phyloP scores from a whole-genome alignment of 805 yeast species.

The Candida anglica region DNA sequence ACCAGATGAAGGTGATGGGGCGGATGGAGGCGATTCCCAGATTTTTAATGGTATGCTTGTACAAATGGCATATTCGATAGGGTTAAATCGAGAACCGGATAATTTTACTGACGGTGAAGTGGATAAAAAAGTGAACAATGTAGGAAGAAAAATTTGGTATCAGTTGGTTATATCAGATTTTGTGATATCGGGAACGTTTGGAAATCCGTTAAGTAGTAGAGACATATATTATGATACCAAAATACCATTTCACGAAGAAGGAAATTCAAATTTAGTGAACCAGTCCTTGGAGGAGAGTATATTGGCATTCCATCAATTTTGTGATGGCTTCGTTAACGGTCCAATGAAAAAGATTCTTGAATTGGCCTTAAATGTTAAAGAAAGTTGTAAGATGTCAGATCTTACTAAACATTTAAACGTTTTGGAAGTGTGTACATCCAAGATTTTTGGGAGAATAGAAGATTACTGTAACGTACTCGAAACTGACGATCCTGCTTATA shows the following conservation, averaged over 20 bases:
- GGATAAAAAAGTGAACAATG: slow-evolving; percentile 26
- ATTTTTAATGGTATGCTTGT: slow-evolving; percentile 25
- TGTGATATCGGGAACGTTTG: slow-evolving; percentile 39
- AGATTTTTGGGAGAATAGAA: slow-evolving; percentile 17
- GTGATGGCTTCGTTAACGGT: slow-evolving; percentile 22
- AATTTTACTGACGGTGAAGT: slow-evolving; percentile 22
- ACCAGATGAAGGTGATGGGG: slow-evolving; percentile 50
- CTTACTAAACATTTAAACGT: slow-evolving; percentile 24
- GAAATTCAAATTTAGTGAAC: slow-evolving; percentile 27
- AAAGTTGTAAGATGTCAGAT: slow-evolving; percentile 26
- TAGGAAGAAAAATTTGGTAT: slow-evolving; percentile 60
- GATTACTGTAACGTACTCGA: slow-evolving; percentile 7
- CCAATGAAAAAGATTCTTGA: slow-evolving; percentile 27
- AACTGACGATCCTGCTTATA: slow-evolving; percentile 1
- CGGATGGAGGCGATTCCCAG: slow-evolving; percentile 30
- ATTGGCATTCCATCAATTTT: slow-evolving; percentile 21
- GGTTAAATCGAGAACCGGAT: slow-evolving; percentile 47
- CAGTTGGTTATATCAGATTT: slow-evolving; percentile 36
- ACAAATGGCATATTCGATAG: slow-evolving; percentile 43
- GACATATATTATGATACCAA: slow-evolving; percentile 44
- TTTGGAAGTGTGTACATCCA: slow-evolving; percentile 25
- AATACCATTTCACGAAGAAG: slow-evolving; percentile 34
- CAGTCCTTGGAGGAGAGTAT: slow-evolving; percentile 35
- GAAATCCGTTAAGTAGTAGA: slow-evolving; percentile 38
- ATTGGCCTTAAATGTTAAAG: slow-evolving; percentile 31